Conservation (phyloP, 257 asterid genomes). For the Prunella vulgaris region DNA sequence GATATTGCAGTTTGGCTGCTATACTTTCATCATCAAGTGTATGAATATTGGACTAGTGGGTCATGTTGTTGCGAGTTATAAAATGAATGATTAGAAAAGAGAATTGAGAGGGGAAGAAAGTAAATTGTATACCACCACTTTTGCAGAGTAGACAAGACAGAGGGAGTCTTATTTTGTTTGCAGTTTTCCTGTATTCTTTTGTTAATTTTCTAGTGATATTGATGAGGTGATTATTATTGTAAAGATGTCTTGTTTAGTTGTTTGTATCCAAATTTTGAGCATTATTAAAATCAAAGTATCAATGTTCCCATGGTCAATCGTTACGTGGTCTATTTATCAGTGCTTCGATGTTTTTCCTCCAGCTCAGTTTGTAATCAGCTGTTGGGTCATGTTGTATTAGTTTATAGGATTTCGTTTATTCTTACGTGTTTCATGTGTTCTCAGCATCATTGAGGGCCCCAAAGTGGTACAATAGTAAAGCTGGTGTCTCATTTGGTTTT, state of each 20-base stretch:
- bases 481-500: slow-evolving; percentile 95
- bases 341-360: not conserved
- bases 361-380: slow-evolving; percentile 3
- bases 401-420: slow-evolving; percentile 22
- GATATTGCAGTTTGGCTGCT: not conserved
- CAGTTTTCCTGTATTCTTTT: not conserved
- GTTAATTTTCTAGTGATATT: not conserved
- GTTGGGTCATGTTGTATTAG: not conserved
- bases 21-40: not conserved
- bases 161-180: not conserved
- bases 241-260: not conserved
- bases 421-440: slow-evolving; percentile 21
- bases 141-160: not conserved
- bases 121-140: not conserved
- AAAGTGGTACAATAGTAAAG: slow-evolving; percentile 80
- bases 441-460: slow-evolving; percentile 86
- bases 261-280: not conserved
- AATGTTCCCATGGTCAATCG: not conserved
- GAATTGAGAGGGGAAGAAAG: not conserved
- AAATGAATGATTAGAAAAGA: not conserved
- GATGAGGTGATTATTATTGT: not conserved
- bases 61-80: not conserved
- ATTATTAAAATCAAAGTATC: not conserved
- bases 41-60: not conserved
- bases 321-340: not conserved